phyloP scores from a whole-genome alignment of 225 moss, liverwort and hornwort species.

The Ulota crispa region DNA sequence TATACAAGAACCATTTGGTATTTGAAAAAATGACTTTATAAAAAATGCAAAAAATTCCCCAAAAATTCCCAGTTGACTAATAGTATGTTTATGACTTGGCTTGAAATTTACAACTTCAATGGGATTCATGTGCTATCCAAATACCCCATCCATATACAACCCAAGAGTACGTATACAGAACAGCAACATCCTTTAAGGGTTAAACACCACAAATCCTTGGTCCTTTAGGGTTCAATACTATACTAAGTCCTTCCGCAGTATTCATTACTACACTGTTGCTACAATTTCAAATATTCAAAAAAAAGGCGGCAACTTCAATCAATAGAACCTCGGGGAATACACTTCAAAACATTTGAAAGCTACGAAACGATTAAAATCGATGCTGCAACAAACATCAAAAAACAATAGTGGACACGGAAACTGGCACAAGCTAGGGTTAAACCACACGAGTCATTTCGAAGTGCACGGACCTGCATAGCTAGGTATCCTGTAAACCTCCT shows the following conservation, averaged over 20 bases:
- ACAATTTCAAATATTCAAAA: neutral
- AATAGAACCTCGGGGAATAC: neutral
- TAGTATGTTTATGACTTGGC: too few relatives aligned
- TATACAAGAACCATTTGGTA: too few relatives aligned
- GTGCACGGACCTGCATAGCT: conserved; percentile 71
- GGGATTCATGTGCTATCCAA: too few relatives aligned
- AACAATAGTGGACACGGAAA: too few relatives aligned
- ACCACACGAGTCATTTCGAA: neutral
- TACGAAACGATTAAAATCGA: neutral
- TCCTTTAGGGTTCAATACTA: neutral
- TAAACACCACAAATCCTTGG: neutral
- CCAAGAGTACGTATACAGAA: too few relatives aligned
- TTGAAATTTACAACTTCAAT: too few relatives aligned
- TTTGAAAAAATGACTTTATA: too few relatives aligned
- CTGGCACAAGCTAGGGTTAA: neutral
- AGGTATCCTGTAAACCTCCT: conserved; percentile 75
- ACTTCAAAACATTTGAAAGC: neutral
- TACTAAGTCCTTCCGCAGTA: neutral
- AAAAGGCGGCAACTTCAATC: neutral
- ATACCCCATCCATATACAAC: too few relatives aligned
- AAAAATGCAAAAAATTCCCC: too few relatives aligned
- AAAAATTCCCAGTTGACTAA: too few relatives aligned
- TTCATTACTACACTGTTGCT: neutral
- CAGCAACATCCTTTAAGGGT: too few relatives aligned
- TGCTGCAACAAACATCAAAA: neutral